These are phyloP conservation scores for Beta macrorhiza DNA, from an alignment of 179 eudicot species.

Conservation along the genomic window DNA sequence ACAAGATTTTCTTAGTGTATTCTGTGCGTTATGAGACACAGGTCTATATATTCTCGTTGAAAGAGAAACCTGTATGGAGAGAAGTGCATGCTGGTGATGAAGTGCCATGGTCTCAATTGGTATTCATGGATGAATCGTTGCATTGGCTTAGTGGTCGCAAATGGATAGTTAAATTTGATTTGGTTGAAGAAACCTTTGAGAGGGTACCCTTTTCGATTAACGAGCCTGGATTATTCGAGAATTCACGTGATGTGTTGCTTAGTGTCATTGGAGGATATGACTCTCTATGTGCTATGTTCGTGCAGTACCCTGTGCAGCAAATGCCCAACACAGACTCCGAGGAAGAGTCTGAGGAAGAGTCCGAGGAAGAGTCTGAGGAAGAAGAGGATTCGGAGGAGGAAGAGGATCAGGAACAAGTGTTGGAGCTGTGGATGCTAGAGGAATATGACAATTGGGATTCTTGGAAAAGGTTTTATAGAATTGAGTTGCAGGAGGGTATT, in stretches of 20 bases:
- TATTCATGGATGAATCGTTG: neutral
- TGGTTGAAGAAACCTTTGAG: neutral
- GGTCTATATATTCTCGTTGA: neutral
- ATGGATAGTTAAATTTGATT: neutral
- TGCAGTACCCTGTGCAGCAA: no score
- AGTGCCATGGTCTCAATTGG: no score
- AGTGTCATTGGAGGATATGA: neutral
- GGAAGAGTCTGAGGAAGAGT: no score
- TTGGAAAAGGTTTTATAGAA: slow-evolving; percentile 4
- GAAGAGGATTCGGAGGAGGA: neutral
- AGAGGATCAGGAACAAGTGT: neutral
- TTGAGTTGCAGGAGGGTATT: neutral
- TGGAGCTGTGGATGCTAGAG: slow-evolving; percentile 7
- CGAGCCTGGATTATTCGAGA: no score
- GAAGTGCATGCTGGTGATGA: neutral
- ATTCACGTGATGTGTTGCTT: neutral
- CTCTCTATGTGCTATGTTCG: neutral
- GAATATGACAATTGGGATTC: slow-evolving; percentile 6
- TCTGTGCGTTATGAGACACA: no score
- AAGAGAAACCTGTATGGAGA: neutral
- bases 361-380: no score
- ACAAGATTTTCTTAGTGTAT: neutral
- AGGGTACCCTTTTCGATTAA: neutral
- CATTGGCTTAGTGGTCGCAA: neutral
- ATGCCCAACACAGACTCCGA: no score